phyloP scores from a whole-genome alignment of 768 basidiomycete species.

The Boletus eberwhitei region DNA sequence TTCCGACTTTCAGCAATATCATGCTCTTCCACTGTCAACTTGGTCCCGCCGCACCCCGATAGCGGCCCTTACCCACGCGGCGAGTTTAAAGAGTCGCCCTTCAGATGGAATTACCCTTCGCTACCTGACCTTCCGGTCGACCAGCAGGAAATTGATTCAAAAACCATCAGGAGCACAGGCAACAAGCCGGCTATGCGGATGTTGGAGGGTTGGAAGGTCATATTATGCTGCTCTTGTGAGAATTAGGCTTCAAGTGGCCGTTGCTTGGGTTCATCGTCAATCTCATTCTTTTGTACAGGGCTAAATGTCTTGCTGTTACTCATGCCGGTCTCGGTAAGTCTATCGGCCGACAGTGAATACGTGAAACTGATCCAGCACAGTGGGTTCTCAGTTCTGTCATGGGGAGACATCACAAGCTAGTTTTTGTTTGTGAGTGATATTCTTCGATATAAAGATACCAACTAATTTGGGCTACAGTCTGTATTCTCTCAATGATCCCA shows the following conservation, averaged over 20 bases:
- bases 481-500: conserved; percentile 69
- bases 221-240: conserved; percentile 59
- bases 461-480: conserved; percentile 40
- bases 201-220: conserved; percentile 51
- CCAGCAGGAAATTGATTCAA: conserved; percentile 2
- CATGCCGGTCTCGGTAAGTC: conserved; percentile 65
- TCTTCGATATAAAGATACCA: not conserved
- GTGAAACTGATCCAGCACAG: conserved; percentile 32
- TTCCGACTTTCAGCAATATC: conserved; percentile 25
- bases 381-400: conserved; percentile 53
- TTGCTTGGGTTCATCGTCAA: not conserved
- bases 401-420: conserved; percentile 47
- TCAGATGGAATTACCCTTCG: conserved; percentile 30
- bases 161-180: not conserved
- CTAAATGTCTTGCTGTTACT: conserved; percentile 63
- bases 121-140: conserved; percentile 17
- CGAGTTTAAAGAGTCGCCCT: conserved; percentile 30
- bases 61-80: conserved; percentile 1
- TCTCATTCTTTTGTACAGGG: conserved; percentile 42
- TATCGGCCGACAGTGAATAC: not conserved
- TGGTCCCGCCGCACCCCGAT: conserved; percentile 22
- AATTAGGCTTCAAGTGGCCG: not conserved
- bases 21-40: conserved; percentile 18
- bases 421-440: conserved; percentile 55
- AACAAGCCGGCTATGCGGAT: conserved; percentile 17